Evolutionary conservation across 1,284 basidiomycete species (phyloP), one percentile per base, ranked within the genome.

Genomic region (Grifola frondosa): DNA sequence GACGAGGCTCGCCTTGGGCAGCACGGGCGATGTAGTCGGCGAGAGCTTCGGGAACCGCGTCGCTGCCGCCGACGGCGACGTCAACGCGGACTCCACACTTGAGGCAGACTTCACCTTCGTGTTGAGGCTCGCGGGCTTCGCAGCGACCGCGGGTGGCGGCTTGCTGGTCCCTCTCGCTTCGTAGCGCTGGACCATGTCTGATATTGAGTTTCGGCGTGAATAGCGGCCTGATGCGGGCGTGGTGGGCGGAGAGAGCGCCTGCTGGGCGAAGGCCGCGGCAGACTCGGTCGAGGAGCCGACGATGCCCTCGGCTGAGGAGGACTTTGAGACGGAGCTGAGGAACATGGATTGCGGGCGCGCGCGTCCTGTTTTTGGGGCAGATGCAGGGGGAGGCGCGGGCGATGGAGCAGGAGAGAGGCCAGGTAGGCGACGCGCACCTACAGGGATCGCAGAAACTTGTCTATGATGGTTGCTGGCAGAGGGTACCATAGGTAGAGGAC

Each of bases 101-200:
- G 40, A 42, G 20, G 53, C 38, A 16, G 48, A 42, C 50, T 52
- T 53, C 31, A 53, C 40, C 43, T 57, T 56, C n/a, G 57, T 30
- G 22, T 42, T 47, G 12, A 65, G 53, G 10, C 48, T 55, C n/a
- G 58, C 45, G 5, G 71, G 63, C 51, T 72, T 77, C 3, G 44
- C 42, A 5, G 51, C 44, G 63, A 56, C 33, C 9, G 40, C 42
- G 6, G 56, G 41, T 31, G 49, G 49, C 15, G 48, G 20, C 21
- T 41, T 44, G 19, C 22, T 32, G 9, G 64, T 68, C 29, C 69
- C 75, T 44, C 88, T 81, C 8, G 79, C 77, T 62, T 91, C 88
- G 59, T 81, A 91, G 31, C 70, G 75, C 50, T 86, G 84, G 16
- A 91, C 88, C 76, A 90, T 88, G 56, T 90, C 81, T 34, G 87